Evolutionary conservation across 1,284 basidiomycete genomes (phyloP).

Genomic region (Ceratobasidium sp.): DNA sequence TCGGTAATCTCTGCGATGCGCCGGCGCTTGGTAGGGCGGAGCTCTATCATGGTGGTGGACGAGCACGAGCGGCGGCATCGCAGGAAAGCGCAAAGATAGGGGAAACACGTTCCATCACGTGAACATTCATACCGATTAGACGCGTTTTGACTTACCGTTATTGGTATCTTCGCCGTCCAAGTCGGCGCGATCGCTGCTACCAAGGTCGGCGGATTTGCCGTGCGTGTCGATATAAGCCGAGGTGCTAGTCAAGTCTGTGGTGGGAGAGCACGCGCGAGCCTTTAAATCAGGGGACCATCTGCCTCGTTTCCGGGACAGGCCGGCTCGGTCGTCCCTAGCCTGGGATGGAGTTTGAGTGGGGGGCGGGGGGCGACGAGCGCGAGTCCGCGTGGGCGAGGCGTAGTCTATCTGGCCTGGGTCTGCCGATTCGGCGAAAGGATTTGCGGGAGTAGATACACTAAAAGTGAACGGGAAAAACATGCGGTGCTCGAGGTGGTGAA

Average conservation of each 20-base stretch:
- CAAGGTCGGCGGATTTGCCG: constrained; percentile 10
- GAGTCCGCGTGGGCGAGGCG: constrained; percentile 13
- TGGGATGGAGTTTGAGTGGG: background rate
- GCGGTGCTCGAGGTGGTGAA: background rate
- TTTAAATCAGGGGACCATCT: constrained; percentile 35
- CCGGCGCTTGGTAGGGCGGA: constrained; percentile 64
- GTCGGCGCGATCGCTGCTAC: background rate
- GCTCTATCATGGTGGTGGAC: constrained; percentile 37
- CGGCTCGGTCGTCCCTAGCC: background rate
- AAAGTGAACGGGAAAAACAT: constrained; percentile 47
- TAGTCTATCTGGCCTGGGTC: constrained; percentile 26
- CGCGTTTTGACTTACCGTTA: constrained; percentile 6
- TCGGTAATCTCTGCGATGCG: constrained; percentile 75
- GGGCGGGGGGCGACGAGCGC: background rate
- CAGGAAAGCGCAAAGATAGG: constrained; percentile 21
- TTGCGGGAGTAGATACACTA: constrained; percentile 26
- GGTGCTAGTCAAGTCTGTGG: constrained; percentile 27
- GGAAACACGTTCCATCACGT: background rate
- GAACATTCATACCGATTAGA: background rate
- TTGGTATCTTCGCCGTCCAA: background rate
- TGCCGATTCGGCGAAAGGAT: constrained; percentile 26
- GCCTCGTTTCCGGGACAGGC: constrained; percentile 23
- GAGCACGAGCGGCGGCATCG: constrained; percentile 20
- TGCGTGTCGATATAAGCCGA: constrained; percentile 35
- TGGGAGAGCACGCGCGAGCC: constrained; percentile 3